Evolutionary conservation across 225 moss, liverwort and hornwort genomes (phyloP).

Genomic region (Bryum argenteum): DNA sequence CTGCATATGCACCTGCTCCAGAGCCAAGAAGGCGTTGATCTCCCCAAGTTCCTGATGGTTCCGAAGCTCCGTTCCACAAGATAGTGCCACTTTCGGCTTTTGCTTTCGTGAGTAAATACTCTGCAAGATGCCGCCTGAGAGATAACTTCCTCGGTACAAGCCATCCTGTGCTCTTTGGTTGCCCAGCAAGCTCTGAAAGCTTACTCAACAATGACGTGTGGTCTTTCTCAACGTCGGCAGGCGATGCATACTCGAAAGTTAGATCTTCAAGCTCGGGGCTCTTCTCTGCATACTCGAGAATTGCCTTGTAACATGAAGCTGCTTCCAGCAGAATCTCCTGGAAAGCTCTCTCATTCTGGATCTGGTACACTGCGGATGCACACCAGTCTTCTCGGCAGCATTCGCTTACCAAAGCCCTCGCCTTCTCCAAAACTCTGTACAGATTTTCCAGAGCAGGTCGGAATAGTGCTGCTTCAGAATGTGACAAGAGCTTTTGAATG

Average conservation of each 20-base stretch:
- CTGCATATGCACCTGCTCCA: conserved; percentile 20
- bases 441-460: conserved; percentile 3
- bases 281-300: conserved; percentile 6
- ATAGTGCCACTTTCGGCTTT: conserved; percentile 4
- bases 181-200: conserved; percentile 5
- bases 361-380: conserved; percentile 19
- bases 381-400: conserved; percentile 22
- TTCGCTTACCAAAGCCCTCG: conserved; percentile 8
- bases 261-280: conserved; percentile 15
- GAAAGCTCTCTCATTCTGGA: conserved; percentile 24
- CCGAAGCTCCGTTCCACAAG: conserved; percentile 5
- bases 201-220: neutral
- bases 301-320: conserved; percentile 19
- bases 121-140: conserved; percentile 22
- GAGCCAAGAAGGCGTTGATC: neutral
- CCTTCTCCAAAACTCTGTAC: conserved; percentile 20
- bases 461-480: neutral
- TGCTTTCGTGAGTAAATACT: conserved; percentile 13
- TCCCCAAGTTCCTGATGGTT: conserved; percentile 22
- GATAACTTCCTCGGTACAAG: neutral
- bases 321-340: conserved; percentile 19
- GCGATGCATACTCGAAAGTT: conserved; percentile 5
- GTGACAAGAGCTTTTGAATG: neutral
- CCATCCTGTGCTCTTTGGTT: neutral
- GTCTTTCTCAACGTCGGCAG: conserved; percentile 17